phyloP scores from a whole-genome alignment of 2,329 filamentous ascomycete genomes.

The Aspergillus persii region DNA sequence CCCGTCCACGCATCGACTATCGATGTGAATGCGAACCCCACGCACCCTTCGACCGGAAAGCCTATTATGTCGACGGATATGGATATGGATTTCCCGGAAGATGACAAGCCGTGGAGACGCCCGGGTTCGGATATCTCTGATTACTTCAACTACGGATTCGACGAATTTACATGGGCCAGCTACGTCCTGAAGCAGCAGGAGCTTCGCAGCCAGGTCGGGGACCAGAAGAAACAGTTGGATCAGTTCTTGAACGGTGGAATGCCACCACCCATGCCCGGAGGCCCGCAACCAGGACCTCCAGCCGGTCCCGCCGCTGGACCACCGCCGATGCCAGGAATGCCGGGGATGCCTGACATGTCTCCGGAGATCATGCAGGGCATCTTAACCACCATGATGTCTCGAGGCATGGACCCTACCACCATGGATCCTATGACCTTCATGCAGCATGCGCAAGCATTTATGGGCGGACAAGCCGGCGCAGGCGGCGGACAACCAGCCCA shows the following conservation, averaged over 20 bases:
- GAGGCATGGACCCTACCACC: slow-evolving; percentile 53
- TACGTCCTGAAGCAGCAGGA: slow-evolving; percentile 87
- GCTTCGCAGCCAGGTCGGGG: slow-evolving; percentile 72
- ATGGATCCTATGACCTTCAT: slow-evolving; percentile 57
- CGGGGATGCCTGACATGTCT: slow-evolving; percentile 51
- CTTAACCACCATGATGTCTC: slow-evolving; percentile 54
- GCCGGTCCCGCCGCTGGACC: slow-evolving; percentile 27
- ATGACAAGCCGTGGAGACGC: slow-evolving; percentile 89
- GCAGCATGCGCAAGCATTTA: slow-evolving; percentile 53
- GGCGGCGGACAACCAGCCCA: slow-evolving; percentile 36
- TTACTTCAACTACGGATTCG: slow-evolving; percentile 99
- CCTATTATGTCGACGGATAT: slow-evolving; percentile 80
- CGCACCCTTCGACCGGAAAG: slow-evolving; percentile 71
- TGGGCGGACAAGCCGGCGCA: slow-evolving; percentile 43
- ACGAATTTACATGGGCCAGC: slow-evolving; percentile 95
- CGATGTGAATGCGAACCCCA: slow-evolving; percentile 78
- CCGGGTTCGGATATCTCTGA: slow-evolving; percentile 93
- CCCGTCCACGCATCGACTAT: slow-evolving; percentile 73
- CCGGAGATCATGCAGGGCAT: slow-evolving; percentile 60
- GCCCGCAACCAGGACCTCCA: slow-evolving; percentile 26
- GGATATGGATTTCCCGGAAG: slow-evolving; percentile 70
- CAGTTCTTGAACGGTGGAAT: slow-evolving; percentile 54
- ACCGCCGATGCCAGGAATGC: slow-evolving; percentile 36
- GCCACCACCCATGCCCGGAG: slow-evolving; percentile 47
- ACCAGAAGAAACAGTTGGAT: slow-evolving; percentile 70